phyloP scores from a whole-genome alignment of 306 rosid species.

The Ormosia emarginata region DNA sequence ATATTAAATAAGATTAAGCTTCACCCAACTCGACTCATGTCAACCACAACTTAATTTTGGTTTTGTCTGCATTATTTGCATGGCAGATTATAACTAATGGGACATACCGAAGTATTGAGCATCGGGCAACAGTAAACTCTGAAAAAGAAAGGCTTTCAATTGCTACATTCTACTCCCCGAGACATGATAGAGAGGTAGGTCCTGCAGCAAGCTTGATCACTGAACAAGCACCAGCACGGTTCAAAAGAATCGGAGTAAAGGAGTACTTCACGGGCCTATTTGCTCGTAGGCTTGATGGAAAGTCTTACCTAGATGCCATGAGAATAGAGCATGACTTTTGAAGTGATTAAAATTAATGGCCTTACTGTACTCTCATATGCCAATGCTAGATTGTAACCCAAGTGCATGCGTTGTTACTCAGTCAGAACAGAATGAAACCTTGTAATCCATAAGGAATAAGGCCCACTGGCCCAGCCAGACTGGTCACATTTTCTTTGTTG shows the following conservation, averaged over 20 bases:
- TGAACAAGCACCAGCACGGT: conserved; percentile 16
- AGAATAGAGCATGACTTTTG: neutral
- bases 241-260: conserved; percentile 13
- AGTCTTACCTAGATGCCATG: conserved; percentile 31
- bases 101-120: conserved; percentile 37
- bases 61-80: neutral
- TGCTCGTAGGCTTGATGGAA: conserved; percentile 30
- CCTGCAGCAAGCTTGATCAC: conserved; percentile 27
- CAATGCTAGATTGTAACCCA: too few relatives aligned
- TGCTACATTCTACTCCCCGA: conserved; percentile 32
- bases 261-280: conserved; percentile 22
- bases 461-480: too few relatives aligned
- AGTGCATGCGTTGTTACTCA: too few relatives aligned
- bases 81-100: conserved; percentile 37
- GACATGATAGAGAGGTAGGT: conserved; percentile 13
- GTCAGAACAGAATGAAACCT: too few relatives aligned
- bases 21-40: too few relatives aligned
- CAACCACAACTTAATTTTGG: neutral
- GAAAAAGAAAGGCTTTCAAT: conserved; percentile 37
- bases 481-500: too few relatives aligned
- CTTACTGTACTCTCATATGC: too few relatives aligned
- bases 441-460: too few relatives aligned
- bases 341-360: neutral
- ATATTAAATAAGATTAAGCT: too few relatives aligned
- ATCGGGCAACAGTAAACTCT: conserved; percentile 31